A percentile compares a stretch with the other conserved stretches of the same genome.
These are phyloP conservation scores for Globisporangium middletonii DNA, from an alignment of 352 stramenopile species.

Conservation along the genomic window DNA sequence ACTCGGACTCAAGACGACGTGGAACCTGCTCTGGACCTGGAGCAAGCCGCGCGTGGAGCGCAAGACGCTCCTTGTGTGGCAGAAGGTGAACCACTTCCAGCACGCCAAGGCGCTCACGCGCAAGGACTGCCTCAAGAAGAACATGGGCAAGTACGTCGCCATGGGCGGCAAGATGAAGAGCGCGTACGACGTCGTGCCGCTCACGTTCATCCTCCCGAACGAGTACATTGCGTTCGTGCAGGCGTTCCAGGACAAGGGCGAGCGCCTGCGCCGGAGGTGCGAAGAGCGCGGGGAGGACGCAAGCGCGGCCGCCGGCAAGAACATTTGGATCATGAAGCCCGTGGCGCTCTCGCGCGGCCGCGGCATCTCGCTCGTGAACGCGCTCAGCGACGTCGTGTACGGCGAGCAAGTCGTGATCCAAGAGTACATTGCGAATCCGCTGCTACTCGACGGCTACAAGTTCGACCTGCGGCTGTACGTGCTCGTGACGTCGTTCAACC, in stretches of 20 bases:
- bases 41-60: constrained; percentile 80
- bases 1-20: constrained; percentile 83
- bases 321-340: constrained; percentile 95
- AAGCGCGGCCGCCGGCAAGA: constrained; percentile 24
- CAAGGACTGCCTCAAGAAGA: constrained; percentile 93
- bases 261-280: constrained; percentile 8
- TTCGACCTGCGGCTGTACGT: constrained; percentile 92
- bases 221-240: constrained; percentile 90
- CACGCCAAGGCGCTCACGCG: constrained; percentile 86
- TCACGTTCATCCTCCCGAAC: constrained; percentile 91
- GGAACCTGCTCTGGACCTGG: constrained; percentile 92
- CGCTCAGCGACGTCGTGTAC: constrained; percentile 87
- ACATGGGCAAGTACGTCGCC: constrained; percentile 57
- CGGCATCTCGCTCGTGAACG: constrained; percentile 90
- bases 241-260: constrained; percentile 61
- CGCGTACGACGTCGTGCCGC: constrained; percentile 88
- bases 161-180: constrained; percentile 43
- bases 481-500: constrained; percentile 92
- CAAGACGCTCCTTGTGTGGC: constrained; percentile 84
- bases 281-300: neutral
- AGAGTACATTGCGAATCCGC: constrained; percentile 85
- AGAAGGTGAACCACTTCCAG: constrained; percentile 95
- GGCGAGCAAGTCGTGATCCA: constrained; percentile 85
- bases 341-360: constrained; percentile 87
- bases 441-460: constrained; percentile 90